Evolutionary conservation across 1,284 basidiomycete genomes (phyloP).

Genomic region (Trichosporon coremiiforme): DNA sequence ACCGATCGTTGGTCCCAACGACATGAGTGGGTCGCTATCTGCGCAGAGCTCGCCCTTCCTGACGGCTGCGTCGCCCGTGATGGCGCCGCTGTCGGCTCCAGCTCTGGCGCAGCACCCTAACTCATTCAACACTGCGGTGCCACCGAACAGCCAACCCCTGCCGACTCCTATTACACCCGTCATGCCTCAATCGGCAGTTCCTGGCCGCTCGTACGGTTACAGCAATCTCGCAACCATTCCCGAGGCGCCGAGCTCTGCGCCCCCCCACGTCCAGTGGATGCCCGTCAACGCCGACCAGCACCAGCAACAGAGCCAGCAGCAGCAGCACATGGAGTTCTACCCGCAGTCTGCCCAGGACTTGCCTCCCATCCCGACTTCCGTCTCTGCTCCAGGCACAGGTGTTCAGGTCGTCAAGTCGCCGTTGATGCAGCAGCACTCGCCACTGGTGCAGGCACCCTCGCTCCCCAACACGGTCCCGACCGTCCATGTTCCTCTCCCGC

Average conservation of each 20-base stretch:
- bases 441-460: slow-evolving; percentile 8
- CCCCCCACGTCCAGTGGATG: slow-evolving; percentile 23
- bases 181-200: slow-evolving; percentile 16
- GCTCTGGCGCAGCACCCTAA: slow-evolving; percentile 25
- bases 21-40: slow-evolving; percentile 13
- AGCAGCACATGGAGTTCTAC: slow-evolving; percentile 17
- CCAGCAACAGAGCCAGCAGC: slow-evolving; percentile 20
- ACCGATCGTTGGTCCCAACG: not conserved
- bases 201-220: slow-evolving; percentile 24
- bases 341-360: slow-evolving; percentile 16
- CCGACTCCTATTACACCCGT: slow-evolving; percentile 9
- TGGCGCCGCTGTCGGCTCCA: slow-evolving; percentile 26
- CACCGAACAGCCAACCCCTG: slow-evolving; percentile 17
- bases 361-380: slow-evolving; percentile 7
- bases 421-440: slow-evolving; percentile 13
- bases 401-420: slow-evolving; percentile 9
- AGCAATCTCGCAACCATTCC: slow-evolving; percentile 33
- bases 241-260: slow-evolving; percentile 29
- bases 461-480: slow-evolving; percentile 12
- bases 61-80: slow-evolving; percentile 21
- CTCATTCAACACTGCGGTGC: slow-evolving; percentile 22
- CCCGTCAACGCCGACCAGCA: slow-evolving; percentile 13
- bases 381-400: not conserved
- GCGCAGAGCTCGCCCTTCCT: slow-evolving; percentile 27
- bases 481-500: slow-evolving; percentile 2